A percentile compares a stretch with the other conserved stretches of the same genome.
phyloP scores from a whole-genome alignment of 2,329 filamentous ascomycete genomes.

The Penicillium griseofulvum region DNA sequence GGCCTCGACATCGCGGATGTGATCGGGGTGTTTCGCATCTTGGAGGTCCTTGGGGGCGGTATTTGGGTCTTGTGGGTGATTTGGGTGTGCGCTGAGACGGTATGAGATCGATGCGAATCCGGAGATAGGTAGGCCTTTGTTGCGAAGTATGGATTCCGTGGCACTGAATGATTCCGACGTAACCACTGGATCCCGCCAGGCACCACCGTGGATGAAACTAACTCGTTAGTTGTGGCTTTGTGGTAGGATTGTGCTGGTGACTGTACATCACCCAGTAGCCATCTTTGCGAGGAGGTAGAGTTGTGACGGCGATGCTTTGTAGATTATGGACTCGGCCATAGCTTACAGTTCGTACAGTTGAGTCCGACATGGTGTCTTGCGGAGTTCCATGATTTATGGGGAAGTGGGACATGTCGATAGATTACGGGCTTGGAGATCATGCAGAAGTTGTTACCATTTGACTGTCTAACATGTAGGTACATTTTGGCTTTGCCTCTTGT shows the following conservation, averaged over 20 bases:
- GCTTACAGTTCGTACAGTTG: constrained; percentile 18
- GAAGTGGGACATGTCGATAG: constrained; percentile 7
- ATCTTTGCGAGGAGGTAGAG: constrained; percentile 17
- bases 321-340: constrained; percentile 33
- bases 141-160: constrained; percentile 35
- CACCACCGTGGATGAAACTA: constrained; percentile 50
- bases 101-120: constrained; percentile 49
- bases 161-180: constrained; percentile 37
- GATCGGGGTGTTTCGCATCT: constrained; percentile 45
- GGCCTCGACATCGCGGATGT: constrained; percentile 42
- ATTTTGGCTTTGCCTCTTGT: not conserved
- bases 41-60: constrained; percentile 32
- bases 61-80: constrained; percentile 38
- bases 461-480: not conserved
- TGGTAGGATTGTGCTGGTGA: not conserved
- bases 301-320: constrained; percentile 35
- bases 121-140: constrained; percentile 29
- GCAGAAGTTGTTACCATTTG: not conserved
- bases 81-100: constrained; percentile 45
- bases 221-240: constrained; percentile 1
- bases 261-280: constrained; percentile 44
- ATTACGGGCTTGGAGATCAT: constrained; percentile 1
- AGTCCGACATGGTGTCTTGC: constrained; percentile 27
- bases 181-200: constrained; percentile 48
- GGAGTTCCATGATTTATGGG: constrained; percentile 6